A percentile compares a stretch with the other conserved stretches of the same genome.
Conservation (phyloP, 2,329 filamentous ascomycete species). For the Pseudogymnoascus sp. region DNA sequence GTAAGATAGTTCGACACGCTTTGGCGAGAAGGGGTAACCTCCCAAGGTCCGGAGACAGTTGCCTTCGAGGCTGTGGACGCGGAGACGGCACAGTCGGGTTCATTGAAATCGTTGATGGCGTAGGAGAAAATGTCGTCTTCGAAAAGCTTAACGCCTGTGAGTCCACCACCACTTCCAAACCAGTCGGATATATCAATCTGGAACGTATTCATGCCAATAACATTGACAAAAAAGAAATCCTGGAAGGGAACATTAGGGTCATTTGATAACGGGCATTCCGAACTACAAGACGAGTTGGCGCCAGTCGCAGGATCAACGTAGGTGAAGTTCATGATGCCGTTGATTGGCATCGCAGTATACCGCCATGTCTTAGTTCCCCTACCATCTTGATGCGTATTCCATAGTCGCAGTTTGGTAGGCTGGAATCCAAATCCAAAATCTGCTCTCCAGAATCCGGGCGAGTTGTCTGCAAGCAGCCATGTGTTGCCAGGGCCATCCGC, state of each 20-base stretch:
- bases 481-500: slow-evolving; percentile 64
- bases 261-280: slow-evolving; percentile 73
- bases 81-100: slow-evolving; percentile 66
- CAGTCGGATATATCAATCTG: slow-evolving; percentile 77
- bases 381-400: slow-evolving; percentile 77
- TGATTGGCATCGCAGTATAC: slow-evolving; percentile 74
- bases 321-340: slow-evolving; percentile 93
- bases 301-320: slow-evolving; percentile 71
- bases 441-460: slow-evolving; percentile 74
- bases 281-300: slow-evolving; percentile 63
- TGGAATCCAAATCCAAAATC: slow-evolving; percentile 74
- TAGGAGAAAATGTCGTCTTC: slow-evolving; percentile 79
- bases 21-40: slow-evolving; percentile 52
- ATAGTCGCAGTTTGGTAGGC: slow-evolving; percentile 78
- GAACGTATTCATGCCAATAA: slow-evolving; percentile 80
- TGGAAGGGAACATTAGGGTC: slow-evolving; percentile 60
- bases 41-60: slow-evolving; percentile 67
- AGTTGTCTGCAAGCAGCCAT: slow-evolving; percentile 71
- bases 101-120: slow-evolving; percentile 80
- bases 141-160: slow-evolving; percentile 80
- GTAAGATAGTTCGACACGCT: slow-evolving; percentile 73
- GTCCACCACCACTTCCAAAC: slow-evolving; percentile 77
- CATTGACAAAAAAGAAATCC: slow-evolving; percentile 86
- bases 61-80: slow-evolving; percentile 53
- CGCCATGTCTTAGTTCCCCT: slow-evolving; percentile 83